Evolutionary conservation across 768 basidiomycete species (phyloP).

Genomic region (Podaxis sp.): DNA sequence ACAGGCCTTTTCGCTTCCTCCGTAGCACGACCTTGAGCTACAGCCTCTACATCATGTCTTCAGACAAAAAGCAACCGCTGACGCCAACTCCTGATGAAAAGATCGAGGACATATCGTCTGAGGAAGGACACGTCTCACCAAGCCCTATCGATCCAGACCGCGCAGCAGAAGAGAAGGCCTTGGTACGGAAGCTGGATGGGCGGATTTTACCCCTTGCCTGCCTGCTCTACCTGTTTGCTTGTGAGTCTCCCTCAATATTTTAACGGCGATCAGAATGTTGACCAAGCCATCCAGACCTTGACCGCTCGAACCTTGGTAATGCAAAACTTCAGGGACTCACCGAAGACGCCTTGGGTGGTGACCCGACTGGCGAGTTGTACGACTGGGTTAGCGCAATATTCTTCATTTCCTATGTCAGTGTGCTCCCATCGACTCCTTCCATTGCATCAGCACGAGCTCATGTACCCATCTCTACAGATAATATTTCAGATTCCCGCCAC

Average conservation of each 20-base stretch:
- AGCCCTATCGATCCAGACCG: background rate
- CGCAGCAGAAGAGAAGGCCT: constrained; percentile 35
- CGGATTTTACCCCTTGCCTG: constrained; percentile 72
- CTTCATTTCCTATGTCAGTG: constrained; percentile 73
- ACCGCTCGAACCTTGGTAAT: constrained; percentile 78
- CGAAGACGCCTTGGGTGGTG: constrained; percentile 62
- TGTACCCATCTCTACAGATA: constrained; percentile 41
- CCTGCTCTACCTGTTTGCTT: constrained; percentile 74
- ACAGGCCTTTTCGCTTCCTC: constrained; percentile 9
- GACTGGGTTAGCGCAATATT: constrained; percentile 79
- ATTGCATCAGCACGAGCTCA: background rate
- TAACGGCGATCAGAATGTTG: background rate
- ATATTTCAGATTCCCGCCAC: constrained; percentile 68
- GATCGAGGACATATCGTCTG: constrained; percentile 24
- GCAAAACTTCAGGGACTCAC: constrained; percentile 73
- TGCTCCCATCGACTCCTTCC: background rate
- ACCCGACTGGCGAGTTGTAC: constrained; percentile 65
- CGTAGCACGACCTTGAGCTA: background rate
- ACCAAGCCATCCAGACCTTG: constrained; percentile 44
- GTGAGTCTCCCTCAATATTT: constrained; percentile 37
- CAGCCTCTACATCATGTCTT: constrained; percentile 14
- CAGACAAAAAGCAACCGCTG: constrained; percentile 14
- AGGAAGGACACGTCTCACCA: constrained; percentile 5
- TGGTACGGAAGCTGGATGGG: constrained; percentile 63
- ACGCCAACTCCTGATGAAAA: constrained; percentile 27